phyloP scores from a whole-genome alignment of 768 basidiomycete species.

The Porpolomopsis calyptriformis region DNA sequence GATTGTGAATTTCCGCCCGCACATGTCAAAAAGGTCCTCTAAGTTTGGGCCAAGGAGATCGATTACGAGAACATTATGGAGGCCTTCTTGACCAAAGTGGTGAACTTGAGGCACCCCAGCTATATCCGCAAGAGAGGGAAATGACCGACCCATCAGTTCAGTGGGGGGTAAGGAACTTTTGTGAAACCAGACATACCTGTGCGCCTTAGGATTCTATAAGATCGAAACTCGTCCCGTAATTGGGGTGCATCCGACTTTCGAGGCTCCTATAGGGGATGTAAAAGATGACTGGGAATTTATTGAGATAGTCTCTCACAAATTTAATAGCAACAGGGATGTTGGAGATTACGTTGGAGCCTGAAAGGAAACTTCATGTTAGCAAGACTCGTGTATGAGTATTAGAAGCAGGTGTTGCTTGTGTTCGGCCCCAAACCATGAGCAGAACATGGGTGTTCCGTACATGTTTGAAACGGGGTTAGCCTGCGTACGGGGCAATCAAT shows the following conservation, averaged over 20 bases:
- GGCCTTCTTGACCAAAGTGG: conserved; percentile 96
- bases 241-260: conserved; percentile 98
- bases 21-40: conserved; percentile 98
- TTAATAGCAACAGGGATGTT: conserved; percentile 91
- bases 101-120: conserved; percentile 97
- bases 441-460: no score
- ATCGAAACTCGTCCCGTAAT: conserved; percentile 92
- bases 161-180: conserved; percentile 3
- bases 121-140: conserved; percentile 23
- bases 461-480: no score
- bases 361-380: conserved; percentile 4
- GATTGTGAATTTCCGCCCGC: conserved; percentile 91
- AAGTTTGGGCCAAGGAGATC: conserved; percentile 96
- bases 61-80: conserved; percentile 92
- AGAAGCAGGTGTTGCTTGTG: no score
- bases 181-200: conserved; percentile 51
- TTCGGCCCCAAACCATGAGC: no score
- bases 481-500: no score
- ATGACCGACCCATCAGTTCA: conserved; percentile 10
- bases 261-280: conserved; percentile 51
- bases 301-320: conserved; percentile 53
- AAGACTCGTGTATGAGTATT: no score
- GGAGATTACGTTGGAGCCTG: conserved; percentile 79
- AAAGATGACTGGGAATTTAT: not conserved
- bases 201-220: conserved; percentile 88